Base-by-base conservation (phyloP, 306 rosid genomes). In the Trifolium pratense region DNA sequence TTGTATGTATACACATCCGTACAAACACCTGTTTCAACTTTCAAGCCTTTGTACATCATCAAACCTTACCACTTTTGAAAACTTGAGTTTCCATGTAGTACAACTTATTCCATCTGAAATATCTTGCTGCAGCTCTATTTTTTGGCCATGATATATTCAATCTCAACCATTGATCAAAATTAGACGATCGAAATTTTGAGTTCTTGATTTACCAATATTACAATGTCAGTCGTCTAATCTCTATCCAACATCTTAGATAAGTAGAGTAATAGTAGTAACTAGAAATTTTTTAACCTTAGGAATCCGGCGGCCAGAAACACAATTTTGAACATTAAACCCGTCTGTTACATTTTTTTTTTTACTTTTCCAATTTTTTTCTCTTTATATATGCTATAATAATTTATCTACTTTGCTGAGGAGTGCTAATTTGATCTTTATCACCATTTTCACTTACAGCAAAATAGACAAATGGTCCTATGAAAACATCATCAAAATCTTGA, bases 401-500 rank as follows among this genome's bases (percentile, higher is more conserved):
- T 29, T 65, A 42, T 43, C 68, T 66, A 25, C 7, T 0, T 16
- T 71, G 26, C 25, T 29, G 37, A 61, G 26, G 42, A 29, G 53
- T 64, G 23, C 67, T 74, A 60, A 59, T 37, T 74, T 68, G 62
- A 72, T 74, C 81, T 69, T 43, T 56, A 45, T 62, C 68, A 10
- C 72, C 70, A 46, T 71, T 73, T 78, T 85, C 78, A 32, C 37
- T 79, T 9, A 79, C 80, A n/a, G 86, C 98, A 18, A 86, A 84
- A 68, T 89, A 90, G 12, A 93, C 92, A 82, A 90, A 90, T 26
- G 97, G 91, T 40, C 70, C 87, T 7, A 75, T 46, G 66, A 79
- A 59, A 17, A 81, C 66, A 58, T 84, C 91, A 25, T 89, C 80
- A 34, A 86, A 85, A 58, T 65, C 85, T 40, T 89, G 85, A 59